Evolutionary conservation across 1,139 yeast species (phyloP).

Genomic region (Geotrichum klebahnii): DNA sequence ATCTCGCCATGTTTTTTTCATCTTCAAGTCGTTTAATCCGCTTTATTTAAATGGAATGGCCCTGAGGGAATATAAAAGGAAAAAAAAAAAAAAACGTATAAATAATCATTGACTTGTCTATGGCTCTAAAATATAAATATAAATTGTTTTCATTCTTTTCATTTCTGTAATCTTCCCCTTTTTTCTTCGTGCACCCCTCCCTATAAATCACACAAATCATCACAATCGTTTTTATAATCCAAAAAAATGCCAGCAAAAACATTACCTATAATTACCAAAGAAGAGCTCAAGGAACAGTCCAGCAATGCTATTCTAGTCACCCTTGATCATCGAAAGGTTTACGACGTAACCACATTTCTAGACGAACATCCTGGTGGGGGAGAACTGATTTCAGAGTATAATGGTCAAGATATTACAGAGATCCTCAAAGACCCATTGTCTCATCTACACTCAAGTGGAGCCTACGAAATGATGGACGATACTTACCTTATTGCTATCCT

Average conservation of each 20-base stretch:
- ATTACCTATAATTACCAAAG: slow-evolving; percentile 45
- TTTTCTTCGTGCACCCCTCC: background rate
- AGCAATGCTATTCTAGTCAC: slow-evolving; percentile 72
- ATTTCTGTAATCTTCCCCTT: too few species aligned
- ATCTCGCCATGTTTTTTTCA: too few species aligned
- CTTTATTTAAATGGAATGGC: too few species aligned
- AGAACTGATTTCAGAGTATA: slow-evolving; percentile 66
- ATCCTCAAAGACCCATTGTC: slow-evolving; percentile 63
- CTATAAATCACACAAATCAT: background rate
- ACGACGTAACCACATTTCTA: slow-evolving; percentile 72
- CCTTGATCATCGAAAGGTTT: slow-evolving; percentile 68
- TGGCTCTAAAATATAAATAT: background rate
- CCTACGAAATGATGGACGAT: slow-evolving; percentile 85
- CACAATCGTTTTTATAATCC: background rate
- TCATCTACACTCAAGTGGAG: slow-evolving; percentile 78
- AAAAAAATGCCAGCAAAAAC: slow-evolving; percentile 15
- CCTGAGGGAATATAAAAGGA: too few species aligned
- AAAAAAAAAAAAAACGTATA: too few species aligned
- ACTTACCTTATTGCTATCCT: slow-evolving; percentile 57
- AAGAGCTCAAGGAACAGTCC: slow-evolving; percentile 51
- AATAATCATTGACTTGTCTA: too few species aligned
- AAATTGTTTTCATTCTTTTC: too few species aligned
- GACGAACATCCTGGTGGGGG: slow-evolving; percentile 88
- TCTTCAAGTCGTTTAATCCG: too few species aligned
- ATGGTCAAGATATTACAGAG: slow-evolving; percentile 78